Conservation (phyloP, 768 basidiomycete species). For the Calocybe gangraenosa region DNA sequence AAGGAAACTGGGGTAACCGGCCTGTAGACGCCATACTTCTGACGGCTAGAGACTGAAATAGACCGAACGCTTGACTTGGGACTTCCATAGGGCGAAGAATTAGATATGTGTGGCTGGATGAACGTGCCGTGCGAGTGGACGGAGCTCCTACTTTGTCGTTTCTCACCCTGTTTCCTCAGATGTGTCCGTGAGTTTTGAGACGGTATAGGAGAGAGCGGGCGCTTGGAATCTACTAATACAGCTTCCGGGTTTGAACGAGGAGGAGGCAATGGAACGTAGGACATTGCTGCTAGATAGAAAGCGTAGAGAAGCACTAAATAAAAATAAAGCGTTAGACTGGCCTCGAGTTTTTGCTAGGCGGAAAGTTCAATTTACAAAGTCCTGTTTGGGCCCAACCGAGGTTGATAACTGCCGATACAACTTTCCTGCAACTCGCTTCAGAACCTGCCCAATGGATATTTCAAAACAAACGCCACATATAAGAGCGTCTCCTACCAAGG, state of each 20-base stretch:
- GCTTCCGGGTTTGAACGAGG: conserved; percentile 22
- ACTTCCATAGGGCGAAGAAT: conserved; percentile 2
- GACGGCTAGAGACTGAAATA: neutral
- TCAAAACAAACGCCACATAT: neutral
- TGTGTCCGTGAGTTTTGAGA: conserved; percentile 9
- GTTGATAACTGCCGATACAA: conserved; percentile 24
- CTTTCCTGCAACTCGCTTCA: conserved; percentile 24
- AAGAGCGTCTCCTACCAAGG: conserved; percentile 20
- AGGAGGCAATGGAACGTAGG: conserved; percentile 22
- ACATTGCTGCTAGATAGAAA: conserved; percentile 25
- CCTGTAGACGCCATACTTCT: neutral
- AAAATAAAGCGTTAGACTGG: neutral
- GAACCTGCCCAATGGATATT: conserved; percentile 17
- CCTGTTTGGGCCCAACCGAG: conserved; percentile 28
- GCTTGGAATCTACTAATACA: conserved; percentile 13
- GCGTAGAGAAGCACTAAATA: conserved; percentile 25
- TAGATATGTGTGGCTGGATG: conserved; percentile 3
- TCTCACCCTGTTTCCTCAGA: neutral
- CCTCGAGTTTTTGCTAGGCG: neutral
- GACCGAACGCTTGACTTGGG: neutral
- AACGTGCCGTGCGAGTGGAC: conserved; percentile 3
- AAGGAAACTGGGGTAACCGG: conserved; percentile 6
- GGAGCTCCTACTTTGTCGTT: conserved; percentile 1
- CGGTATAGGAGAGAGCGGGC: conserved; percentile 1
- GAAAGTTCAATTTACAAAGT: conserved; percentile 26